Evolutionary conservation across 2,329 filamentous ascomycete species (phyloP).

Genomic region (Colletotrichum chlorophyti): DNA sequence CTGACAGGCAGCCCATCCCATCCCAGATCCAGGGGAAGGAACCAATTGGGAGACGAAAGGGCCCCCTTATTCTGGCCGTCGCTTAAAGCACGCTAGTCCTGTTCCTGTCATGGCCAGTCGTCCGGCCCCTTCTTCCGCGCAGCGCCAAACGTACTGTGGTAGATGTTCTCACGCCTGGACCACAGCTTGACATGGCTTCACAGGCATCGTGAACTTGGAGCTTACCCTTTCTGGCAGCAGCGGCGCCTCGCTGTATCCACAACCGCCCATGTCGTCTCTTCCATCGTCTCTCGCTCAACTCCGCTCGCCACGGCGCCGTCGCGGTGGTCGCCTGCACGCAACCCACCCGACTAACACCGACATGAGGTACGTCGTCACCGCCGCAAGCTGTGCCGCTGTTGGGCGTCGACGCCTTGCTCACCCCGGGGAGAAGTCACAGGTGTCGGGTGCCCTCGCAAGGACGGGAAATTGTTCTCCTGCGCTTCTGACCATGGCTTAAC

Average conservation of each 20-base stretch:
- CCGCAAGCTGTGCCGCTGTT: background rate
- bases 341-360: background rate
- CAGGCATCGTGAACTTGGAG: too few relatives aligned
- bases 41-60: background rate
- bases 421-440: background rate
- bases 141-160: background rate
- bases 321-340: background rate
- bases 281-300: background rate
- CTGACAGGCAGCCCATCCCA: background rate
- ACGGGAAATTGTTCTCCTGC: slow-evolving; percentile 18
- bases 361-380: slow-evolving; percentile 4
- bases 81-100: slow-evolving; percentile 10
- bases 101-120: slow-evolving; percentile 10
- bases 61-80: slow-evolving; percentile 4
- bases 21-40: slow-evolving; percentile 1
- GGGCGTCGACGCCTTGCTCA: background rate
- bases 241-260: background rate
- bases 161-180: slow-evolving; percentile 3
- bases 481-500: slow-evolving; percentile 1
- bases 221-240: slow-evolving; percentile 8
- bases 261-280: slow-evolving; percentile 5
- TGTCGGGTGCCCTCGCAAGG: background rate
- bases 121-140: background rate
- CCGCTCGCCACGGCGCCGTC: slow-evolving; percentile 10
- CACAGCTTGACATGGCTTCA: background rate